Conservation (phyloP, 495 filamentous ascomycete species). For the Penicillium tannophilum region DNA sequence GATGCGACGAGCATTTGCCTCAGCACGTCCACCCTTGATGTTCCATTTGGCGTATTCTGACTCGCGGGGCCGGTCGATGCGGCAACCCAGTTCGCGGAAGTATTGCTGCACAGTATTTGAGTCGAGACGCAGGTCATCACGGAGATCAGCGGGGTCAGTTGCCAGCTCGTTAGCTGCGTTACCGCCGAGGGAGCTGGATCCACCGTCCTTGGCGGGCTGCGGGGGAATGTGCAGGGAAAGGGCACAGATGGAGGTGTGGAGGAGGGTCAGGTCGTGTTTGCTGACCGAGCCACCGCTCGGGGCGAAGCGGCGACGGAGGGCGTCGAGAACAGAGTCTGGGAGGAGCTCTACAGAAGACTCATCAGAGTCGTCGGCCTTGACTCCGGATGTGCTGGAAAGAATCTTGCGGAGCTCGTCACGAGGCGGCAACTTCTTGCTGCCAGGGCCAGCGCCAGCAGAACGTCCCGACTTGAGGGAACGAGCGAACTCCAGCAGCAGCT, state of each 20-base stretch:
- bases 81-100: slow-evolving; percentile 82
- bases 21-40: slow-evolving; percentile 59
- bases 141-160: slow-evolving; percentile 73
- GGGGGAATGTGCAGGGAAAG: slow-evolving; percentile 58
- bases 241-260: slow-evolving; percentile 70
- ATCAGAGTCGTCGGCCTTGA: slow-evolving; percentile 10
- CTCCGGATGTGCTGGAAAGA: slow-evolving; percentile 39
- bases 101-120: slow-evolving; percentile 60
- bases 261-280: slow-evolving; percentile 62
- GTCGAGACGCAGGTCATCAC: slow-evolving; percentile 78
- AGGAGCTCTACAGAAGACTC: slow-evolving; percentile 29
- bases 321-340: slow-evolving; percentile 66
- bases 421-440: slow-evolving; percentile 43
- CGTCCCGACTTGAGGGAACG: slow-evolving; percentile 40
- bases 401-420: slow-evolving; percentile 44
- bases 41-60: slow-evolving; percentile 45
- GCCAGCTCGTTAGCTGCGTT: slow-evolving; percentile 74
- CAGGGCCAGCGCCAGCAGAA: slow-evolving; percentile 26
- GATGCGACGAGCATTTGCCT: slow-evolving; percentile 59
- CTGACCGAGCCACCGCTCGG: slow-evolving; percentile 56
- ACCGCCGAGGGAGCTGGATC: slow-evolving; percentile 47
- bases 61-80: slow-evolving; percentile 44
- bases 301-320: slow-evolving; percentile 69
- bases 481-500: slow-evolving; percentile 67
- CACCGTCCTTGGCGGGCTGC: slow-evolving; percentile 40